Evolutionary conservation across 2,329 filamentous ascomycete species (phyloP).

Genomic region (Orbilia oligospora): DNA sequence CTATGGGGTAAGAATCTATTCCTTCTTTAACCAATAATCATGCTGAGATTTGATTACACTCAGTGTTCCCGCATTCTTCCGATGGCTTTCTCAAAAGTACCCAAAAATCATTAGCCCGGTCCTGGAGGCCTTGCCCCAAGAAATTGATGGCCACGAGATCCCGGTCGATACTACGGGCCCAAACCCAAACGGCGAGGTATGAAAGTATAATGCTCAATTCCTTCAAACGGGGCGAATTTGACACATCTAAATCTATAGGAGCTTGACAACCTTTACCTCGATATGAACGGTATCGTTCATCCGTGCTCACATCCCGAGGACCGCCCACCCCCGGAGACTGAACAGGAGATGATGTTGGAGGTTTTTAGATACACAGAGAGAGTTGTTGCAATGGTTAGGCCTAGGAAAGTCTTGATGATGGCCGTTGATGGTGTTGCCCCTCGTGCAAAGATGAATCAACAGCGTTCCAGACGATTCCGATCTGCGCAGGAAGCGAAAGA

Average conservation of each 20-base stretch:
- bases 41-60: constrained; percentile 6
- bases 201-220: not conserved
- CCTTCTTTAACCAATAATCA: not conserved
- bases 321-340: constrained; percentile 87
- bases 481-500: constrained; percentile 94
- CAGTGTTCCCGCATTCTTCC: constrained; percentile 64
- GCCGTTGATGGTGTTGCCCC: constrained; percentile 98
- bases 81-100: constrained; percentile 97
- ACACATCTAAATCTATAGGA: constrained; percentile 70
- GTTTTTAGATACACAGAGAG: constrained; percentile 99
- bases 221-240: not conserved
- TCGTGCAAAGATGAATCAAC: constrained; percentile 99
- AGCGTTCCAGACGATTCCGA: constrained; percentile 94
- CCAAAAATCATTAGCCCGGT: constrained; percentile 96
- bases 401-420: constrained; percentile 95
- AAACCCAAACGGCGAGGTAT: constrained; percentile 89
- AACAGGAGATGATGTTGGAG: constrained; percentile 99
- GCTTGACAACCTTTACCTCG: constrained; percentile 96
- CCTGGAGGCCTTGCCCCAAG: constrained; percentile 84
- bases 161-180: constrained; percentile 86
- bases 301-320: constrained; percentile 98
- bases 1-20: constrained; percentile 46
- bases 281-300: constrained; percentile 99
- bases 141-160: constrained; percentile 85
- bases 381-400: constrained; percentile 98